phyloP scores from a whole-genome alignment of 2,329 filamentous ascomycete species.

The Ampelomyces quisqualis region DNA sequence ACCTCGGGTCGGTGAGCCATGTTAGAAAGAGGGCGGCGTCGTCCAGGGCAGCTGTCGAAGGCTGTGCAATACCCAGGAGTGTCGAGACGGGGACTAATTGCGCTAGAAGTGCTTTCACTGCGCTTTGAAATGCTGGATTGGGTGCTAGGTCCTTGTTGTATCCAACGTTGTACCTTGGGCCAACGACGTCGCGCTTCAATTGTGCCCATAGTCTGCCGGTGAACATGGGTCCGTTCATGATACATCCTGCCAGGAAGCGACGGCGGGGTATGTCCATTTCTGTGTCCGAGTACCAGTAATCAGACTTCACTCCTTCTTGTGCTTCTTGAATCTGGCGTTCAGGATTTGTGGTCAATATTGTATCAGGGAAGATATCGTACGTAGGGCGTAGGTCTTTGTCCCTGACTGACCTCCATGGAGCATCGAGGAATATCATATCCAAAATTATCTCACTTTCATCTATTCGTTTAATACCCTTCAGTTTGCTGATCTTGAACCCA shows the following conservation, averaged over 20 bases:
- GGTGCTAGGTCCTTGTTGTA: constrained; percentile 6
- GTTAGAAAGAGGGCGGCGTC: constrained; percentile 17
- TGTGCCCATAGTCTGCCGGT: constrained; percentile 16
- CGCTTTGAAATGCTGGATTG: constrained; percentile 2
- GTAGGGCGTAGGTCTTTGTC: neutral
- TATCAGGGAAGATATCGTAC: neutral
- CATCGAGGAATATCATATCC: constrained; percentile 11
- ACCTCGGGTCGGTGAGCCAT: constrained; percentile 20
- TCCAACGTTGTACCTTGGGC: constrained; percentile 14
- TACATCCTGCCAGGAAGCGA: constrained; percentile 16
- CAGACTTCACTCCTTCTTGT: too few species aligned
- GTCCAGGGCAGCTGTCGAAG: constrained; percentile 3
- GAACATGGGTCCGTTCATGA: constrained; percentile 10
- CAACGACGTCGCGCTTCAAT: constrained; percentile 12
- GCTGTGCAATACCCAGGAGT: neutral
- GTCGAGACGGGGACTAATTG: constrained; percentile 3
- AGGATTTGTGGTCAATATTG: neutral
- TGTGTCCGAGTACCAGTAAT: too few species aligned
- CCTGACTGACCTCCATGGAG: neutral
- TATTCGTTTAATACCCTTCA: constrained; percentile 10
- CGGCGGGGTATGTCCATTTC: constrained; percentile 10
- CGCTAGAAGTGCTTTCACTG: constrained; percentile 8
- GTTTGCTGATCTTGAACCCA: constrained; percentile 2
- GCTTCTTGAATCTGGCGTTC: neutral
- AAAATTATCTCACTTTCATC: constrained; percentile 11